Evolutionary conservation across 2,329 filamentous ascomycete genomes (phyloP).

Genomic region (Aspergillus pseudoglaucus): DNA sequence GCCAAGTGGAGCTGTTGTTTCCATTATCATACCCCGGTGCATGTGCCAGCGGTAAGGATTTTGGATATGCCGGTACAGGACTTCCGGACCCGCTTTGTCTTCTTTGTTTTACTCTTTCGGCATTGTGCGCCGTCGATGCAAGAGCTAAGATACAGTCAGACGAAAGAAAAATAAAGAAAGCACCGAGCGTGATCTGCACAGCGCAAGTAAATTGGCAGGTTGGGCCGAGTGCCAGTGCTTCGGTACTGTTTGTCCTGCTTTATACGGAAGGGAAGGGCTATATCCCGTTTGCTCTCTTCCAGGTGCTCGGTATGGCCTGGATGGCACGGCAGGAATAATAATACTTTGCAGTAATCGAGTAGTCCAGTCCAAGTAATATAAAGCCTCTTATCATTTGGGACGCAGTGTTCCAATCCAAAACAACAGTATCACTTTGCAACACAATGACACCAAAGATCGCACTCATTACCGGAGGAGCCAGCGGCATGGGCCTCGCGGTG

Average conservation of each 20-base stretch:
- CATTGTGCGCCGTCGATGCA: too few species aligned
- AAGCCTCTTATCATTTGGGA: not conserved
- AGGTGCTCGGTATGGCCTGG: too few species aligned
- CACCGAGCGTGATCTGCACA: not conserved
- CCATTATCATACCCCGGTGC: too few species aligned
- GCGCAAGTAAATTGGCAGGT: not conserved
- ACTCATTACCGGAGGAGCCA: slow-evolving; percentile 22
- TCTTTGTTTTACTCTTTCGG: not conserved
- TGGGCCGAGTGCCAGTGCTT: not conserved
- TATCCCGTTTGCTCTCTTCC: not conserved
- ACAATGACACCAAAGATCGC: slow-evolving; percentile 7
- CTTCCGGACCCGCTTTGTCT: not conserved
- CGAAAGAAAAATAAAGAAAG: not conserved
- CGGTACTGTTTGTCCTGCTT: not conserved
- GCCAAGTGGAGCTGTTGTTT: not conserved
- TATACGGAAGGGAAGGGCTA: not conserved
- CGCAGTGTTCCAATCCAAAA: not conserved
- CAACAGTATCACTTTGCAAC: not conserved
- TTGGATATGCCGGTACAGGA: not conserved
- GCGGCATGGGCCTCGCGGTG: slow-evolving; percentile 41
- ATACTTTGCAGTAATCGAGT: too few species aligned
- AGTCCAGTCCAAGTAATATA: not conserved
- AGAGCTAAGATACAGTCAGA: not conserved
- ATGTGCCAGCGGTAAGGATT: too few species aligned
- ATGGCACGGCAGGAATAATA: too few species aligned